Conservation (phyloP, 2,329 filamentous ascomycete species). For the Colletotrichum horii region DNA sequence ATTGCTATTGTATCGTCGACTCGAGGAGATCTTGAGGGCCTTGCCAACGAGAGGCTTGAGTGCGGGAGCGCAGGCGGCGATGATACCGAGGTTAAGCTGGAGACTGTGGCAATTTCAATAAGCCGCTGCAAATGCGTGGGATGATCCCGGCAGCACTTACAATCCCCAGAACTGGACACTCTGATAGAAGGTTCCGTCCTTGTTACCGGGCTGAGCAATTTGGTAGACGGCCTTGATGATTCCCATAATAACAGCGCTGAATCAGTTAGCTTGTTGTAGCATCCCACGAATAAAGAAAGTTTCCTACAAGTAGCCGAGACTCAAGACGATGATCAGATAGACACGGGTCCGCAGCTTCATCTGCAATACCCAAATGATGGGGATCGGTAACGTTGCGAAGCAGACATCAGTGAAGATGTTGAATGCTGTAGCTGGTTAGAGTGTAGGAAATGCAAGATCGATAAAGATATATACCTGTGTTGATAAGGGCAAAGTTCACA, state of each 20-base stretch:
- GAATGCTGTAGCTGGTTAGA: constrained; percentile 29
- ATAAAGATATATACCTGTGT: not conserved
- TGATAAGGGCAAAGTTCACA: constrained; percentile 47
- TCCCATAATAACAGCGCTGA: constrained; percentile 42
- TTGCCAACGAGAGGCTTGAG: constrained; percentile 40
- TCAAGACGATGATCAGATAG: constrained; percentile 44
- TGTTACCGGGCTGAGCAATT: constrained; percentile 33
- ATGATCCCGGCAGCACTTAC: constrained; percentile 27
- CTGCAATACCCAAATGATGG: constrained; percentile 46
- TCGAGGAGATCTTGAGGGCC: constrained; percentile 30
- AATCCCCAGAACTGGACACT: constrained; percentile 36
- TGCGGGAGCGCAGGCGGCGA: constrained; percentile 43
- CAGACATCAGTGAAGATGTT: constrained; percentile 49
- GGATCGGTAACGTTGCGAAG: constrained; percentile 46
- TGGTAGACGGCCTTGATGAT: constrained; percentile 43
- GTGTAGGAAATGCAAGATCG: not conserved
- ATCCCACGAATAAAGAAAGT: not conserved
- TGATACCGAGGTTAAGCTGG: constrained; percentile 44
- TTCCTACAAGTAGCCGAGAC: constrained; percentile 45
- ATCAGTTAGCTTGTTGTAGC: not conserved
- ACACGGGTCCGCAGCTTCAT: constrained; percentile 40
- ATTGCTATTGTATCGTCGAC: not conserved
- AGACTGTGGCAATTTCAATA: constrained; percentile 30
- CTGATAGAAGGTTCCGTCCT: constrained; percentile 36
- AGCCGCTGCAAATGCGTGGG: not conserved